Evolutionary conservation across 169 alveolate species (phyloP).

Genomic region (Plasmodium gonderi): DNA sequence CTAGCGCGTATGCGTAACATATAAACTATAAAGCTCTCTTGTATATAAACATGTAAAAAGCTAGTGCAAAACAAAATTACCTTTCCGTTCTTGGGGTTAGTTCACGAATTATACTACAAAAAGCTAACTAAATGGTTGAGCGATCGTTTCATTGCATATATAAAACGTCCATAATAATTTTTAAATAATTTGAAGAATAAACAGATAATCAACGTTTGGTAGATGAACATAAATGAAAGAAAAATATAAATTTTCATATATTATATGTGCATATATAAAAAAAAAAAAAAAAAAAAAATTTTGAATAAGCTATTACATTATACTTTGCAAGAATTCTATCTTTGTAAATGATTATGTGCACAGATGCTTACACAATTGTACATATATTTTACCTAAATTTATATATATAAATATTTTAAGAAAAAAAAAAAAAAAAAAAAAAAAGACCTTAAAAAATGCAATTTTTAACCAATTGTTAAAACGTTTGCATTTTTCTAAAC

Average conservation of each 20-base stretch:
- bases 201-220: neutral
- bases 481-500: neutral
- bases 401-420: no score
- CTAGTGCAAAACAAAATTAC: neutral
- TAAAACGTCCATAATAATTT: neutral
- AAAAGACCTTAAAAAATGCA: conserved; percentile 12
- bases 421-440: conserved; percentile 6
- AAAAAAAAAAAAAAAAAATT: neutral
- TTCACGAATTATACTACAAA: neutral
- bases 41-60: neutral
- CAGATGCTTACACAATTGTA: no score
- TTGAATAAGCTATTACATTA: neutral
- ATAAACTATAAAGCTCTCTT: no score
- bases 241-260: no score
- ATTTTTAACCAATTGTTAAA: conserved; percentile 7
- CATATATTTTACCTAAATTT: no score
- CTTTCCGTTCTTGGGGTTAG: neutral
- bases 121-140: neutral
- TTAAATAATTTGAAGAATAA: neutral
- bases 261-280: neutral
- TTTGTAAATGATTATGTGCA: neutral
- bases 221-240: neutral
- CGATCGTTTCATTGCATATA: neutral
- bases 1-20: no score
- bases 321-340: neutral